Evolutionary conservation across 2,329 filamentous ascomycete species (phyloP).

Genomic region (Fusarium sp.): DNA sequence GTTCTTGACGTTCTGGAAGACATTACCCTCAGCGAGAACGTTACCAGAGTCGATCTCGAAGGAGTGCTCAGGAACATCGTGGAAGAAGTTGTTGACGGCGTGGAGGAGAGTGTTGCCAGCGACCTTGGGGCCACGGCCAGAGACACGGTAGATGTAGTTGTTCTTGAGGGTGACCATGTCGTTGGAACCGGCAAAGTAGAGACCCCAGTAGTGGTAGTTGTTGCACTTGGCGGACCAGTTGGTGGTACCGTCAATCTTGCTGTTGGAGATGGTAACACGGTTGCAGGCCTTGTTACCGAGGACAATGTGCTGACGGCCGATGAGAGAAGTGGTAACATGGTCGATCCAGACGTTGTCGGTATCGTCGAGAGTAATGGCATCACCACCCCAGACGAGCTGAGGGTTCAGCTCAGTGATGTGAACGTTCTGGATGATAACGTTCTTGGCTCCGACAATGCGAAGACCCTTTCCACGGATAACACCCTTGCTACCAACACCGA

Average conservation of each 20-base stretch:
- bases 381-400: conserved; percentile 70
- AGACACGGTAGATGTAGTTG: conserved; percentile 71
- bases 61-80: conserved; percentile 66
- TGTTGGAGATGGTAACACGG: conserved; percentile 71
- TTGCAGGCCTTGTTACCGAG: conserved; percentile 64
- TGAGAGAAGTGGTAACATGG: conserved; percentile 67
- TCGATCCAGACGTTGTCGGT: conserved; percentile 63
- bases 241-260: conserved; percentile 66
- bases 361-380: conserved; percentile 65
- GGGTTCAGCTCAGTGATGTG: conserved; percentile 68
- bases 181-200: conserved; percentile 67
- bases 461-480: conserved; percentile 70
- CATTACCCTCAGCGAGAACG: conserved; percentile 68
- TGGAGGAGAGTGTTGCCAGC: conserved; percentile 67
- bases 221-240: conserved; percentile 69
- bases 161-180: conserved; percentile 68
- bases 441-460: conserved; percentile 59
- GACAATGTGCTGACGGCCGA: conserved; percentile 71
- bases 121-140: conserved; percentile 68
- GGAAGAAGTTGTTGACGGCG: conserved; percentile 72
- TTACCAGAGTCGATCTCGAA: conserved; percentile 63
- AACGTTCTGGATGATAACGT: conserved; percentile 72
- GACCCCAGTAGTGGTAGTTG: conserved; percentile 69
- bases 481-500: conserved; percentile 65
- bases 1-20: conserved; percentile 66